These are phyloP conservation scores for Lipomyces anomalus DNA, from an alignment of 805 yeast species.

Conservation along the genomic window DNA sequence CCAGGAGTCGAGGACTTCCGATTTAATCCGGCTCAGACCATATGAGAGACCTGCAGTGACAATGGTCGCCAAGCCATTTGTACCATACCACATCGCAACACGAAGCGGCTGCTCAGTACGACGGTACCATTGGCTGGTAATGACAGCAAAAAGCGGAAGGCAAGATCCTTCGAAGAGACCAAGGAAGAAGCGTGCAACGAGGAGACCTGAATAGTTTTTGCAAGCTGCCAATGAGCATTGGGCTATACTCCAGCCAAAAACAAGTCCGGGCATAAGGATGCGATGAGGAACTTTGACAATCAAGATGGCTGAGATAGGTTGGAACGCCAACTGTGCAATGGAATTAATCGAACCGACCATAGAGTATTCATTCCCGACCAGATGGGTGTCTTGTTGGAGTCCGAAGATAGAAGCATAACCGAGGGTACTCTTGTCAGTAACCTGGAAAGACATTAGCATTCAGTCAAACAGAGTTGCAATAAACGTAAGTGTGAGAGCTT, in stretches of 20 bases:
- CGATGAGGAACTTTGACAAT: constrained; percentile 41
- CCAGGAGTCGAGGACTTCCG: constrained; percentile 6
- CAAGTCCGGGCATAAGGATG: constrained; percentile 23
- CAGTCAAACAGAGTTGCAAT: no score
- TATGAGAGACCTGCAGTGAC: constrained; percentile 13
- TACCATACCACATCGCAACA: constrained; percentile 38
- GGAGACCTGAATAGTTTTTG: constrained; percentile 40
- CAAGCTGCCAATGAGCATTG: constrained; percentile 40
- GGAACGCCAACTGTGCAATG: constrained; percentile 43
- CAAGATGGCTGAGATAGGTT: no score
- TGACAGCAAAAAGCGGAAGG: constrained; percentile 49
- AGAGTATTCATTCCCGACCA: constrained; percentile 38
- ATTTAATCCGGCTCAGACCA: constrained; percentile 10
- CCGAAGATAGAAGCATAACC: constrained; percentile 27
- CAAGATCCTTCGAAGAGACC: no score
- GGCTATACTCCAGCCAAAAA: constrained; percentile 43
- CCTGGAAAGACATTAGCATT: no score
- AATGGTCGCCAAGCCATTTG: no score
- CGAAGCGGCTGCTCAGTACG: constrained; percentile 45
- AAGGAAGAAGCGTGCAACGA: no score
- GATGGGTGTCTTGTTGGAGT: constrained; percentile 31
- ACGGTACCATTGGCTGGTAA: constrained; percentile 60
- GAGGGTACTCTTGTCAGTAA: no score
- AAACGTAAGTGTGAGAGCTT: no score
- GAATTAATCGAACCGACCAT: constrained; percentile 45